Evolutionary conservation across 164 flowering plant species (phyloP).

Genomic region (Vitis riparia): DNA sequence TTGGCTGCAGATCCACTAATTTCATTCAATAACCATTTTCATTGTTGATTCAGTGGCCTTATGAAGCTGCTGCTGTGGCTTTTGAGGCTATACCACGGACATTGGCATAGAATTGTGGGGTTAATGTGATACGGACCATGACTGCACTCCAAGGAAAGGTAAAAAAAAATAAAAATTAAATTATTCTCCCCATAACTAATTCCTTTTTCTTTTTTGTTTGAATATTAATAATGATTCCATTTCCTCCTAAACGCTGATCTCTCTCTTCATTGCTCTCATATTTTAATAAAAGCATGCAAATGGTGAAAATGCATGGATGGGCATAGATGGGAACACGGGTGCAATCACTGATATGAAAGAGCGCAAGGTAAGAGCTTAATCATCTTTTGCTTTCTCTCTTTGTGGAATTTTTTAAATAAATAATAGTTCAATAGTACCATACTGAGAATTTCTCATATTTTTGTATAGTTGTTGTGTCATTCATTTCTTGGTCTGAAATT

Average conservation of each 20-base stretch:
- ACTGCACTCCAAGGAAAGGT: conserved; percentile 98
- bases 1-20: neutral
- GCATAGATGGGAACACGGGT: conserved; percentile 95
- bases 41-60: conserved; percentile 78
- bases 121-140: conserved; percentile 92
- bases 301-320: conserved; percentile 95
- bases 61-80: conserved; percentile 98
- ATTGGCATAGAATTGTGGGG: conserved; percentile 93
- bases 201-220: neutral
- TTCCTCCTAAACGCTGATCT: neutral
- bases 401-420: too few species aligned
- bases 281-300: conserved; percentile 71
- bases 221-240: neutral
- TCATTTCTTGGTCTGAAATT: too few species aligned
- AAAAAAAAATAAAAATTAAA: neutral
- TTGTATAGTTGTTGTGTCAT: too few species aligned
- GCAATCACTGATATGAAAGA: conserved; percentile 86
- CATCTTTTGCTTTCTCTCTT: too few species aligned
- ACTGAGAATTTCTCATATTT: too few species aligned
- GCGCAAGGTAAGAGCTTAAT: conserved; percentile 45
- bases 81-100: conserved; percentile 99
- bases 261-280: neutral
- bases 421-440: too few species aligned
- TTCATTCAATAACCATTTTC: neutral
- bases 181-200: neutral